Conservation (phyloP, 108 stramenopile species). For the Nitzschia putrida region DNA sequence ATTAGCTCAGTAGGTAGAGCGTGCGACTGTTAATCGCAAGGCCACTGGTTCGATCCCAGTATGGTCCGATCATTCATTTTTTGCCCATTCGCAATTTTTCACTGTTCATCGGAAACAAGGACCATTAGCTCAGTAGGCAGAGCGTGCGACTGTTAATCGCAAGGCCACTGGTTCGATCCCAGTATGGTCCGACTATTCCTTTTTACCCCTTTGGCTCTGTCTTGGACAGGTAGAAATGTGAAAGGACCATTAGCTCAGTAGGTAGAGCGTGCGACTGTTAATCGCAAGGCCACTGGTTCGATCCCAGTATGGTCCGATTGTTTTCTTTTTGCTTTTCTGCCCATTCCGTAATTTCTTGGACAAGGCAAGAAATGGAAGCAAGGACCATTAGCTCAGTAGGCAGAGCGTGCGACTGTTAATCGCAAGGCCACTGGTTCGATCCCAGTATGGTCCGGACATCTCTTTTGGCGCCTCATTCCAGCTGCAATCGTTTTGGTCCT, state of each 20-base stretch:
- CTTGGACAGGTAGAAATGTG: neutral
- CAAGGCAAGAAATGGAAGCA: neutral
- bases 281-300: constrained; percentile 54
- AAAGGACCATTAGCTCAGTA: constrained; percentile 47
- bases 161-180: constrained; percentile 55
- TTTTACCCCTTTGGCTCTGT: neutral
- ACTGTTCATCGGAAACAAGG: neutral
- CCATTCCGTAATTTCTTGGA: neutral
- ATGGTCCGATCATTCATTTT: constrained; percentile 28
- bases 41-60: constrained; percentile 50
- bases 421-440: constrained; percentile 53
- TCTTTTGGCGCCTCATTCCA: constrained; percentile 1
- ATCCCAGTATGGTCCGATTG: constrained; percentile 47
- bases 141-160: constrained; percentile 59
- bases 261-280: constrained; percentile 60
- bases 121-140: constrained; percentile 55
- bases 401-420: constrained; percentile 56
- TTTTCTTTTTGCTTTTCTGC: no score
- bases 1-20: constrained; percentile 60
- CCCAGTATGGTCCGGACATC: constrained; percentile 37
- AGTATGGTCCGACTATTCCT: constrained; percentile 34
- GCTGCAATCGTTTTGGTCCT: no score
- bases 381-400: neutral
- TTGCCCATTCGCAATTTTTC: neutral
- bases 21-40: constrained; percentile 58